These are phyloP conservation scores for Diaporthe vaccinii DNA, from an alignment of 2,329 filamentous ascomycete species.

Conservation along the genomic window DNA sequence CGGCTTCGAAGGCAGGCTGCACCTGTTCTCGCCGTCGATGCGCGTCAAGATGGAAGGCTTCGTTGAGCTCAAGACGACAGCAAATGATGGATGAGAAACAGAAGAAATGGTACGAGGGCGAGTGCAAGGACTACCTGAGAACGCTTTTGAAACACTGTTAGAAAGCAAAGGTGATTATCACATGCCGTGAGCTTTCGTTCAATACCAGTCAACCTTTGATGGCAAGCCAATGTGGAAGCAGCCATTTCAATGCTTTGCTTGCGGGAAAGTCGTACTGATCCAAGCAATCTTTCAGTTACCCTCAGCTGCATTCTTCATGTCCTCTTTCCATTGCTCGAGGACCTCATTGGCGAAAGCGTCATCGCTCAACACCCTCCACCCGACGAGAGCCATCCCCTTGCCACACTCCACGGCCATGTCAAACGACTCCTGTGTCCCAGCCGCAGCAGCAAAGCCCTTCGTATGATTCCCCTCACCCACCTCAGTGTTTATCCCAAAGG, in stretches of 20 bases:
- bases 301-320: constrained; percentile 51
- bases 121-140: not conserved
- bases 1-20: not conserved
- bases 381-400: constrained; percentile 51
- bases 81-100: not conserved
- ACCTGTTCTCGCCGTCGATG: not conserved
- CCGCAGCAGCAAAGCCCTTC: constrained; percentile 54
- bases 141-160: not conserved
- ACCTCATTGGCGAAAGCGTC: constrained; percentile 44
- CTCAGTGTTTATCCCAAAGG: constrained; percentile 55
- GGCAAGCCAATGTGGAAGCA: no score
- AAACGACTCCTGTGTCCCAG: constrained; percentile 54
- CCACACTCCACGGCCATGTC: constrained; percentile 51
- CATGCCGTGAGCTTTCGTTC: no score
- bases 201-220: no score
- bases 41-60: not conserved
- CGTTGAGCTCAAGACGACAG: not conserved
- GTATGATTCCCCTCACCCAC: constrained; percentile 57
- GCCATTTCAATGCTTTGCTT: no score
- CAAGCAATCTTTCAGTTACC: not conserved
- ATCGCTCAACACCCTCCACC: constrained; percentile 47
- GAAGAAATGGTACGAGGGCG: not conserved
- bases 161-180: not conserved
- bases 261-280: no score
- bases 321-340: constrained; percentile 47